Evolutionary conservation across 768 basidiomycete species (phyloP).

Genomic region (Suillus sp.): DNA sequence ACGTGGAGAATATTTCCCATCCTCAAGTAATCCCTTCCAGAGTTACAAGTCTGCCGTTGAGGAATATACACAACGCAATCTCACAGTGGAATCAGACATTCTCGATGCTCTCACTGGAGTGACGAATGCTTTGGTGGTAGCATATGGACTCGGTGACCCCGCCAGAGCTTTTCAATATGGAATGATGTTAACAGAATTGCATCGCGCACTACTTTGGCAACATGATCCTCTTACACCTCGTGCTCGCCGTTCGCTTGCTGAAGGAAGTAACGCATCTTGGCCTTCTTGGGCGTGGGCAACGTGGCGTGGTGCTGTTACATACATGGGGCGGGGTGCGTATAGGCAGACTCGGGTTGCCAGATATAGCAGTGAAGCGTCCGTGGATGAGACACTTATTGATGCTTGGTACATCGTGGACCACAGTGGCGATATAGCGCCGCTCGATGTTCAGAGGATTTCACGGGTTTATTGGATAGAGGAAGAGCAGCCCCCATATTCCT

Average conservation of each 20-base stretch:
- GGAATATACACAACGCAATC: neutral
- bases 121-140: neutral
- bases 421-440: slow-evolving; percentile 11
- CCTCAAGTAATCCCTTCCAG: neutral
- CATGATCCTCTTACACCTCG: slow-evolving; percentile 18
- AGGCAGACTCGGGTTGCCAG: neutral
- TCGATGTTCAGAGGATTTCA: slow-evolving; percentile 19
- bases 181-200: slow-evolving; percentile 15
- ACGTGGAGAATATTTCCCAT: neutral
- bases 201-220: slow-evolving; percentile 24
- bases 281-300: slow-evolving; percentile 32
- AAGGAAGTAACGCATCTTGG: slow-evolving; percentile 8
- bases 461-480: neutral
- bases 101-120: neutral
- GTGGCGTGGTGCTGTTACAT: slow-evolving; percentile 23
- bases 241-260: slow-evolving; percentile 13
- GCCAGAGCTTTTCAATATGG: neutral
- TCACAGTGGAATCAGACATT: slow-evolving; percentile 4
- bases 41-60: neutral
- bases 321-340: neutral
- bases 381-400: slow-evolving; percentile 22
- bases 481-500: slow-evolving; percentile 11
- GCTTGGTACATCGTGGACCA: slow-evolving; percentile 22
- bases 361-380: slow-evolving; percentile 2
- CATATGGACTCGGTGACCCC: neutral